phyloP scores from a whole-genome alignment of 805 yeast genomes.

The Yarrowia sp. region DNA sequence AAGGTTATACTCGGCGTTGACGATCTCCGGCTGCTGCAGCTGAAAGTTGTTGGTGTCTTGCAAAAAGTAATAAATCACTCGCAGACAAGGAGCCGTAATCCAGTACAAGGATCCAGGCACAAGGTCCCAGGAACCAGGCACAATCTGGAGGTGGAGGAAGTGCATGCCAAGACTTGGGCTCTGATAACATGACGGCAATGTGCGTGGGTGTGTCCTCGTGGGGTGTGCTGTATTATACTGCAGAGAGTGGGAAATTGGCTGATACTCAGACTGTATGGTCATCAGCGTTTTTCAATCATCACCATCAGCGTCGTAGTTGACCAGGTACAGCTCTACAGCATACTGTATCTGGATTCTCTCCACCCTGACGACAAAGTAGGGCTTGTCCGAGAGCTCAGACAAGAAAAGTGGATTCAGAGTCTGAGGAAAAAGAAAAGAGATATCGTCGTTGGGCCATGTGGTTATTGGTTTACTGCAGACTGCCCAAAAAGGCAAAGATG shows the following conservation, averaged over 20 bases:
- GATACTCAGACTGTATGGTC: no score
- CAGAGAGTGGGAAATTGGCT: no score
- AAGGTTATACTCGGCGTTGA: neutral
- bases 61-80: conserved; percentile 24
- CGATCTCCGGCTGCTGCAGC: conserved; percentile 16
- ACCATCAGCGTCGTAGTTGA: no score
- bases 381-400: no score
- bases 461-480: neutral
- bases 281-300: no score
- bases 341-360: no score
- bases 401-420: no score
- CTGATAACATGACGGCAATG: no score
- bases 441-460: neutral
- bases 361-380: no score
- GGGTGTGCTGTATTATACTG: no score
- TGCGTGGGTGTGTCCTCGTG: no score
- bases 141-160: conserved; percentile 28
- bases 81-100: neutral
- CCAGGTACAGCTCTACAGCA: no score
- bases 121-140: conserved; percentile 4
- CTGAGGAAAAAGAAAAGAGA: neutral
- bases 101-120: conserved; percentile 7
- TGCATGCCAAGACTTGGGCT: conserved; percentile 8
- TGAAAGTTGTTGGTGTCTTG: conserved; percentile 16
- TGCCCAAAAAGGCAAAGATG: neutral